Evolutionary conservation across 768 basidiomycete species (phyloP), one percentile per base, ranked within the genome.

Genomic region (Hortiboletus flavorubellus): DNA sequence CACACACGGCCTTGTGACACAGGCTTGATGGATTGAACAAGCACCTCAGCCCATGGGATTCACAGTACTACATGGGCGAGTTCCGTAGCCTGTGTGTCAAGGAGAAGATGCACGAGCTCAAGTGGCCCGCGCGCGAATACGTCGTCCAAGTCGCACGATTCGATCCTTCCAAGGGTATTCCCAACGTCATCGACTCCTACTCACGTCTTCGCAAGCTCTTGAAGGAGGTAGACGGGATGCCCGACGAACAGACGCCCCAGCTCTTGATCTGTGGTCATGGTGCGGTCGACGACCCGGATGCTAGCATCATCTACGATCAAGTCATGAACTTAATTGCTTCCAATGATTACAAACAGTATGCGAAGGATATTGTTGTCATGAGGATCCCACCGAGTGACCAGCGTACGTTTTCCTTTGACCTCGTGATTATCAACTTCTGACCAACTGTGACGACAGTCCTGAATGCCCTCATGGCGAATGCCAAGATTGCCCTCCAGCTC

Each of bases 21-120:
- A 88, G 88, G 81, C 84, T 98, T 54, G 95, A 98, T 72, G 95
- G 95, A 37, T 78, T 98, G 61, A 97, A 94, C 84, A 98, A 96
- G 78, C 84, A 91, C 5, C 80, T 94, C 56, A 75, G 75, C 65
- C 72, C 78, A 38, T 91, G 89, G 89, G 89, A 92, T 67, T 78
- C 85, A n/a, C 83, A 90, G 64, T 93, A 71, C 75, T 93, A 93
- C 76, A 91, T 93, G 89, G 86, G 87, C 70, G 88, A 89, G 72
- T 92, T 93, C 83, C 83, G 89, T 59, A 79, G 72, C 66, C 72
- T 90, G 46, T 93, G 91, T 62, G 72, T 73, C 45, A 86, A 85
- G 68, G 89, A 92, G 68, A 91, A 86, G 76, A 92, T 91, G 89
- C 64, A 75, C 62, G 86, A 89, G 66, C 80, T 93, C 43, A 70